Percentiles rank a stretch among this genome's conserved stretches.
Conservation (phyloP, 257 asterid genomes). For the Nicotiana otophora region DNA sequence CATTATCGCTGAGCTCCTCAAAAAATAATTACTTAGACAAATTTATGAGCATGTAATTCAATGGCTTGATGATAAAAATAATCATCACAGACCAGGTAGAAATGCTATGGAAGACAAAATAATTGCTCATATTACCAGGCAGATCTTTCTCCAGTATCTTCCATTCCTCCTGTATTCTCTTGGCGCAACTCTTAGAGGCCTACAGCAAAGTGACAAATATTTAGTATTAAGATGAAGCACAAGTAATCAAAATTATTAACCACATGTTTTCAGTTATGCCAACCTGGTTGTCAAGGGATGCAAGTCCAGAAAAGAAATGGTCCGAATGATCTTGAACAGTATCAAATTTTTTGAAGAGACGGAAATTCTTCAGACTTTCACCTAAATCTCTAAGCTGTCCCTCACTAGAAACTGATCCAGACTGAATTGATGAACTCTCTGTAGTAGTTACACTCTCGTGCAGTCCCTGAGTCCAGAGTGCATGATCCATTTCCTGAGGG, state of each 20-base stretch:
- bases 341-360: slow-evolving; percentile 21
- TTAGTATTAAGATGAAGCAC: neutral
- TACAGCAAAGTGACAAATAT: neutral
- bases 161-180: slow-evolving; percentile 30
- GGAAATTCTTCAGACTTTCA: slow-evolving; percentile 12
- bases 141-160: slow-evolving; percentile 29
- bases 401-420: neutral
- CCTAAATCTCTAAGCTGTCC: neutral
- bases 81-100: neutral
- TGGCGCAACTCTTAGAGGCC: slow-evolving; percentile 21
- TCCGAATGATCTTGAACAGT: slow-evolving; percentile 20
- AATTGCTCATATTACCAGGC: slow-evolving; percentile 18
- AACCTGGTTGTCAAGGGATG: slow-evolving; percentile 3
- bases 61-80: neutral
- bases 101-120: neutral
- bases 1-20: neutral
- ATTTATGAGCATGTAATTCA: neutral
- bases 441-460: neutral
- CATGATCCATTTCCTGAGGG: slow-evolving; percentile 1
- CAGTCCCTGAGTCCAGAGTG: neutral
- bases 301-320: slow-evolving; percentile 8
- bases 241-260: neutral
- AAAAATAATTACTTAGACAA: neutral
- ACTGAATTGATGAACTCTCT: neutral
- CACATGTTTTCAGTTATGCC: neutral